Base-by-base conservation (phyloP, 2,329 filamentous ascomycete genomes). In the Metarhizium album region DNA sequence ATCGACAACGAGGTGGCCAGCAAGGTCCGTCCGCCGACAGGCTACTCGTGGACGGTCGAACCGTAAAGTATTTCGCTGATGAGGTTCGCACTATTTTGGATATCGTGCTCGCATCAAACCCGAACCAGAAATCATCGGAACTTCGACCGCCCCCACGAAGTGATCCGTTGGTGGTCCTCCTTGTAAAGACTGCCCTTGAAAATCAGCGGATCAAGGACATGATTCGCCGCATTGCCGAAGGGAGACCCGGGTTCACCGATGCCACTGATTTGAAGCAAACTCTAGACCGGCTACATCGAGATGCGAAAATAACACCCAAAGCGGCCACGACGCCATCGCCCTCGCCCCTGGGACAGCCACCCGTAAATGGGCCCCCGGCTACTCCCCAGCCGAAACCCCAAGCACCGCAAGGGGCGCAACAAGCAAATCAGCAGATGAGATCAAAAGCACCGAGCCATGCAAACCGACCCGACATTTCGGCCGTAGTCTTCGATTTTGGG, bases 401-500 rank as follows among this genome's bases (percentile, higher is more conserved):
- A 67, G 45, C 65, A 66, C 11, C 51, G 50, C 4, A 61, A 57
- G 49, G 51, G 8, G 45, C 50, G 4, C 52, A 54, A 31, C 60
- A 58, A 45, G 64, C 55, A 49, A 70, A 74, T 6, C 71, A 74
- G 45, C 80, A 83, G 57, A 74, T 83, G 8, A 75, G 79, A 24
- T 82, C 79, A 5, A 83, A 82, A 57, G 80, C 78, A 0, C 79
- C 78, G 1, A 72, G 75, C 2, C 74, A 74, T 18, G 61, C 64
- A 7, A 65, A 73, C 2, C 82, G 78, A 57, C 76, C 77, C 24
- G 83, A 84, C 51, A 76, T 84, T 42, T 75, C 80, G 1, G 81
- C 82, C n/a, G 72, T 86, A 14, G 78, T 84, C 1, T 78, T 89
- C 54, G 83, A 87, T 57, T 87, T 88, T 63, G 82, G 82, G 33